These are phyloP conservation scores for Phoma sp. DNA, from an alignment of 2,329 filamentous ascomycete genomes.

Conservation along the genomic window DNA sequence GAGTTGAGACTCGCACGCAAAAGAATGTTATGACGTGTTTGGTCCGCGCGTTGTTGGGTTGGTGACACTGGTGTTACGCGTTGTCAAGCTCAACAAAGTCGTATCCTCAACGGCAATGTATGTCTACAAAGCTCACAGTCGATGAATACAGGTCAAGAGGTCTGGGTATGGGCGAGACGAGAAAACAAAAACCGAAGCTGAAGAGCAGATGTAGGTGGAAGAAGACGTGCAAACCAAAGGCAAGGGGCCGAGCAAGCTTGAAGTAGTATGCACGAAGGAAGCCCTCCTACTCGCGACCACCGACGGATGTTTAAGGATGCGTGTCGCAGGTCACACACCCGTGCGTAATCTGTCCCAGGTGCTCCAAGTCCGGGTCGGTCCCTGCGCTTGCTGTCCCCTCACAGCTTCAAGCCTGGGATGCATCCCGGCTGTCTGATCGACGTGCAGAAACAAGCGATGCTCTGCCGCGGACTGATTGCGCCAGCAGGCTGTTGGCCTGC, in stretches of 20 bases:
- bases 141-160: neutral
- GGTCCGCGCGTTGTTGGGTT: slow-evolving; percentile 14
- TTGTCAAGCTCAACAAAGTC: slow-evolving; percentile 11
- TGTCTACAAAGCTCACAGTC: slow-evolving; percentile 1
- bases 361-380: slow-evolving; percentile 10
- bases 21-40: slow-evolving; percentile 19
- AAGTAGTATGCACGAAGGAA: slow-evolving; percentile 4
- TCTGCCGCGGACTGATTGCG: slow-evolving; percentile 26
- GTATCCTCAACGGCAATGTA: neutral
- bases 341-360: slow-evolving; percentile 21
- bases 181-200: neutral
- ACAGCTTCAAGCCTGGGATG: slow-evolving; percentile 19
- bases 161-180: neutral
- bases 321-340: slow-evolving; percentile 24
- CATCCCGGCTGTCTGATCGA: slow-evolving; percentile 35
- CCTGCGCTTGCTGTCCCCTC: slow-evolving; percentile 12
- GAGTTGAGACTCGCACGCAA: slow-evolving; percentile 6
- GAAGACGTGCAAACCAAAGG: slow-evolving; percentile 16
- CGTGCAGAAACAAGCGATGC: slow-evolving; percentile 33
- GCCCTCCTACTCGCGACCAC: slow-evolving; percentile 1
- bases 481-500: slow-evolving; percentile 7
- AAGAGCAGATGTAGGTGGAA: neutral
- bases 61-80: slow-evolving; percentile 21
- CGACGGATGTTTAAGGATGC: slow-evolving; percentile 30
- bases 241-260: slow-evolving; percentile 18